Evolutionary conservation across 495 filamentous ascomycete genomes (phyloP), one percentile per base, ranked within the genome.

Genomic region (Oidiodendron maius): DNA sequence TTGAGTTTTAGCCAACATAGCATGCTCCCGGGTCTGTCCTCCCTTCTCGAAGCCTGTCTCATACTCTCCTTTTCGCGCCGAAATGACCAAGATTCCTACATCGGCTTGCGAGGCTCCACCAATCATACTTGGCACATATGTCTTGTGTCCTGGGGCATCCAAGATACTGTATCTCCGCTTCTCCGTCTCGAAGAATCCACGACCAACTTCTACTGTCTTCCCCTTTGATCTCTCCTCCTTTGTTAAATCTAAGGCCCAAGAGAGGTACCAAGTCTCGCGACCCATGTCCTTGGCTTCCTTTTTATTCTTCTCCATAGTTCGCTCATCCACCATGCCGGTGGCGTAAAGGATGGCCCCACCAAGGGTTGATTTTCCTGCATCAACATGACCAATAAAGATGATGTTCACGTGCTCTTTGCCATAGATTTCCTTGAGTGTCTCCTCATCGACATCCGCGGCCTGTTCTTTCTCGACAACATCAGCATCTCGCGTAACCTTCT

Each of bases 41-140:
- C 93, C 93, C 70, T 94, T 96, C 63, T 97, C 93, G 64, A 99
- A 99, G n/a, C 93, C 93, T 30, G 93, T 97, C 70, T 99, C 93
- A 62, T 99, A 99, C 69, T 99, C 94, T 64, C 93, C 93, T 72
- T 96, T 98, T 48, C 93, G 87, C 1, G 93, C 89, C 50, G 86
- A 91, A 63, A 99, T 97, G 60, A 99, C 93, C 20, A 99, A 77
- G 43, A 95, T 85, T 60, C 93, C 93, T 21, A 99, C 81, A 67
- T 97, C 93, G 10, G 94, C 94, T 61, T 98, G 93, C 1, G 91
- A 94, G 36, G 93, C 89, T 57, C 94, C 93, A 46, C 89, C 89
- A 61, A 96, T 95, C 91, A 96, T 96, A 67, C 82, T 88, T 11
- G 91, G 90, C 11, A 96, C 91, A 55, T 90, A 96, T 4, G 86